Evolutionary conservation across 2,329 filamentous ascomycete genomes (phyloP).

Genomic region (Apiospora rasikravindrae): DNA sequence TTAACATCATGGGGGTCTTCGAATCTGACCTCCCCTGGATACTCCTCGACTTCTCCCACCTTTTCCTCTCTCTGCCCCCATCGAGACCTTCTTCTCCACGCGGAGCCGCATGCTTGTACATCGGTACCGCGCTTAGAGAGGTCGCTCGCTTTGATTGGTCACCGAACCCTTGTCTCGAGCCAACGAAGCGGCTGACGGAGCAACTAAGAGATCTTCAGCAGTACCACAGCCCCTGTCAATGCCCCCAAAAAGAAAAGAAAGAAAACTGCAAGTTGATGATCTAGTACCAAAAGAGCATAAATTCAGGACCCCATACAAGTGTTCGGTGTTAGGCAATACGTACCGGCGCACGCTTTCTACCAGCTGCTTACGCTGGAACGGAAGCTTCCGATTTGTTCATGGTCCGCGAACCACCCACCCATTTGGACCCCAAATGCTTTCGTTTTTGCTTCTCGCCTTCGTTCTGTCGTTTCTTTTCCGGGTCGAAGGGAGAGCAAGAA

Average conservation of each 20-base stretch:
- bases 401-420: not conserved
- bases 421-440: not conserved
- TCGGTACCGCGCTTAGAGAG: not conserved
- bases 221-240: not conserved
- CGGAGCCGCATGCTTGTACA: not conserved
- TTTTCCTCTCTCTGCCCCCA: not conserved
- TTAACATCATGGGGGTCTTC: not conserved
- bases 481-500: not conserved
- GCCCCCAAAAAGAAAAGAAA: not conserved
- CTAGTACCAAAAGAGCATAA: not conserved
- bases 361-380: not conserved
- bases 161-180: not conserved
- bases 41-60: not conserved
- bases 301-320: not conserved
- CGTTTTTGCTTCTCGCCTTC: not conserved
- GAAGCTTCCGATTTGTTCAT: not conserved
- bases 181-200: not conserved
- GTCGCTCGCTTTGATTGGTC: not conserved
- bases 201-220: conserved; percentile 5
- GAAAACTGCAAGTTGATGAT: not conserved
- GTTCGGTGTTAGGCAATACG: not conserved
- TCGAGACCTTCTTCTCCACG: not conserved
- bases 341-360: not conserved
- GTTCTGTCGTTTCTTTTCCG: not conserved
- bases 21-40: not conserved